These are phyloP conservation scores for Chlorella sp. DNA, from an alignment of 139 green algal species.

Conservation along the genomic window DNA sequence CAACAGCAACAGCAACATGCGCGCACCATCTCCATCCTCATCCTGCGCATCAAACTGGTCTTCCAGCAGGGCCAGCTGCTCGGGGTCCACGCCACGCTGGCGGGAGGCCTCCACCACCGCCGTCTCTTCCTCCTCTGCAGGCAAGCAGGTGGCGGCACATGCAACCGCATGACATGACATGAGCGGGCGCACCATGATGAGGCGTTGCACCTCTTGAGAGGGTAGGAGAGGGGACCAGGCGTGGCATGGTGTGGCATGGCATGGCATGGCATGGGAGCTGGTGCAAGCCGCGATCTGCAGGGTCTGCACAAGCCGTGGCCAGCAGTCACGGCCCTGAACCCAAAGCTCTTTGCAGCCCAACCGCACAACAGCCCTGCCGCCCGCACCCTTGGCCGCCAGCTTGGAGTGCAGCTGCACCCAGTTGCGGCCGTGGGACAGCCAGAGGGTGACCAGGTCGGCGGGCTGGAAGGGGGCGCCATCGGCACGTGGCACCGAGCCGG, in stretches of 20 bases:
- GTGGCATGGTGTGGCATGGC: too few relatives aligned
- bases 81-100: slow-evolving; percentile 39
- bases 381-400: slow-evolving; percentile 2
- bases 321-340: not conserved
- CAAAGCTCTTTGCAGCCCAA: not conserved
- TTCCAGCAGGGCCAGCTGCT: slow-evolving; percentile 52
- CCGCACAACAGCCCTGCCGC: not conserved
- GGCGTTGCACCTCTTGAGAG: too few relatives aligned
- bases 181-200: too few relatives aligned
- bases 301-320: not conserved
- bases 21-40: slow-evolving; percentile 32
- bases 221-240: too few relatives aligned
- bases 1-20: too few relatives aligned
- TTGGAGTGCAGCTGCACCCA: slow-evolving; percentile 37
- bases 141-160: not conserved
- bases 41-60: slow-evolving; percentile 51
- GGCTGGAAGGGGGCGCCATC: slow-evolving; percentile 45
- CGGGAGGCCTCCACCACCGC: not conserved
- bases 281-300: too few relatives aligned
- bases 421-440: slow-evolving; percentile 34
- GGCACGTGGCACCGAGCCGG: slow-evolving; percentile 45
- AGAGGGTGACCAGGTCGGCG: slow-evolving; percentile 51
- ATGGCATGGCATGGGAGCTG: too few relatives aligned
- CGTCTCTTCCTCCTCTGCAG: not conserved
- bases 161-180: not conserved